Conservation (phyloP, 176 grass and related monocot species). For the Rhipidocladum racemiflorum region DNA sequence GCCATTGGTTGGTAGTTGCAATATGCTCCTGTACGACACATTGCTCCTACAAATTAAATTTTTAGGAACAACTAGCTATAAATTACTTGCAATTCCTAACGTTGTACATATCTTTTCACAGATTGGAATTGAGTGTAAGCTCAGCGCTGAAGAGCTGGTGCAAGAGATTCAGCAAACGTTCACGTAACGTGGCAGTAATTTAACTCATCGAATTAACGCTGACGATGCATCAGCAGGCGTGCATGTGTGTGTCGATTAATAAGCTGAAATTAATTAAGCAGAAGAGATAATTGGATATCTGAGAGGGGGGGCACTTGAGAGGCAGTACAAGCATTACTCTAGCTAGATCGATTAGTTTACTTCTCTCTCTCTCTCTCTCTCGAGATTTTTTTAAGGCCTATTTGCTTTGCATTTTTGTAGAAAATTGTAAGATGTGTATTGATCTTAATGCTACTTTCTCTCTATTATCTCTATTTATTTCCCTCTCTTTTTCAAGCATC, state of each 20-base stretch:
- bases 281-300: background rate
- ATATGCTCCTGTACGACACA: background rate
- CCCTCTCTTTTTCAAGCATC: too few relatives aligned
- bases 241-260: background rate
- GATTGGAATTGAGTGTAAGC: slow-evolving; percentile 90
- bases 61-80: background rate
- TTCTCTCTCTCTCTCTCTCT: too few relatives aligned
- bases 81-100: background rate
- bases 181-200: slow-evolving; percentile 21
- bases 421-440: too few relatives aligned
- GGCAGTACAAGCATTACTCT: background rate
- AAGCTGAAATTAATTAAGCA: background rate
- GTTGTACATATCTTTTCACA: slow-evolving; percentile 25
- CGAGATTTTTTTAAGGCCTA: too few relatives aligned
- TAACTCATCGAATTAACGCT: background rate
- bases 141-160: slow-evolving; percentile 82
- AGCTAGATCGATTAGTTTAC: background rate
- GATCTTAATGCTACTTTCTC: too few relatives aligned
- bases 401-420: too few relatives aligned
- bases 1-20: background rate
- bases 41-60: background rate
- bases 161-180: slow-evolving; percentile 81
- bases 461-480: too few relatives aligned
- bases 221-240: background rate
- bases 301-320: background rate